Conservation (phyloP, 208 protist genomes). For the Crithidia acanthocephali region DNA sequence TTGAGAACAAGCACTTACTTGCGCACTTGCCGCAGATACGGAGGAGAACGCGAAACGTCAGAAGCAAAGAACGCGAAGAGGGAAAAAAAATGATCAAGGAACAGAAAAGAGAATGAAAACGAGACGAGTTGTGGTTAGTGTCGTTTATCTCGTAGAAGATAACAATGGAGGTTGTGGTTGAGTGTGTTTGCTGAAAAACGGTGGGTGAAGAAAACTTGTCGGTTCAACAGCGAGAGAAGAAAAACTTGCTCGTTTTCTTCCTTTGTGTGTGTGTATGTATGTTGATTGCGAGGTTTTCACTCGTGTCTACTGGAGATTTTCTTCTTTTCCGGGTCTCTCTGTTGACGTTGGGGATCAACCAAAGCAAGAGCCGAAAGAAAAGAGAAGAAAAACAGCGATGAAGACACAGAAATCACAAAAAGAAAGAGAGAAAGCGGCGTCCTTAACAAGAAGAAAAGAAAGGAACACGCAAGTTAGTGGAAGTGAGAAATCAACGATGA, state of each 20-base stretch:
- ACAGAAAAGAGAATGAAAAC: too few relatives aligned
- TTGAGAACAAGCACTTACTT: too few relatives aligned
- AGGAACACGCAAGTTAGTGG: not conserved
- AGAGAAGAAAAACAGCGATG: slow-evolving; percentile 11
- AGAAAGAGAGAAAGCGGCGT: too few relatives aligned
- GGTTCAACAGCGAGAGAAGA: too few relatives aligned
- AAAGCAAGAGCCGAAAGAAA: slow-evolving; percentile 24
- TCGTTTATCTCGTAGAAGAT: not conserved
- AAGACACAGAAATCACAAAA: not conserved
- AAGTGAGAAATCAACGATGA: not conserved
- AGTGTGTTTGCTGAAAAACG: not conserved
- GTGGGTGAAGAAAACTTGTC: too few relatives aligned
- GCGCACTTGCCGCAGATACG: too few relatives aligned
- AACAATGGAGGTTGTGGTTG: not conserved
- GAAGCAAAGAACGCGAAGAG: not conserved
- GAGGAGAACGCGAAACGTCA: too few relatives aligned
- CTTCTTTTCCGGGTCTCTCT: not conserved
- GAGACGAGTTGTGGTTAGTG: not conserved
- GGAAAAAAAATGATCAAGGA: not conserved
- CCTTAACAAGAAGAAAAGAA: too few relatives aligned
- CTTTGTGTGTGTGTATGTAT: too few relatives aligned
- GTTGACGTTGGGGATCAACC: slow-evolving; percentile 10
- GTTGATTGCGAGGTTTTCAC: too few relatives aligned
- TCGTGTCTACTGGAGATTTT: not conserved
- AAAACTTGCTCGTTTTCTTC: too few relatives aligned